Conservation (phyloP, 140 eudicot genomes). For the Stevia rebaudiana region DNA sequence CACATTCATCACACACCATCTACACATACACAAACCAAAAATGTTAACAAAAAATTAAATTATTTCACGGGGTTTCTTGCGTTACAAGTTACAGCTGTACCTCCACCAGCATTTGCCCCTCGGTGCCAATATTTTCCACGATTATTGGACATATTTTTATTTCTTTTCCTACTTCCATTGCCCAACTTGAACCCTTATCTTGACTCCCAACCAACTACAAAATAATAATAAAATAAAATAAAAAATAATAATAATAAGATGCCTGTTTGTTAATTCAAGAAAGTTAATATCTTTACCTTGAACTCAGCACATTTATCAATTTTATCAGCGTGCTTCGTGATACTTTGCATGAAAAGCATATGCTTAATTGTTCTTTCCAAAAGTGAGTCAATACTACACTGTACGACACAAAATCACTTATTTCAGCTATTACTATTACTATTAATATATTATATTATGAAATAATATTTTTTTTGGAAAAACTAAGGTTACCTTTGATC, state of each 20-base stretch:
- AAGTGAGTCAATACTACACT: slow-evolving; percentile 96
- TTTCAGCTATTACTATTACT: slow-evolving; percentile 22
- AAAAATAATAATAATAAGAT: too few relatives aligned
- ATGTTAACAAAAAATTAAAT: neutral
- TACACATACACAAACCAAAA: slow-evolving; percentile 14
- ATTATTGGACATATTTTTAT: slow-evolving; percentile 64
- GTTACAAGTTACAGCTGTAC: slow-evolving; percentile 33
- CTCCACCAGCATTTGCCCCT: slow-evolving; percentile 82
- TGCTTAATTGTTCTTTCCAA: slow-evolving; percentile 87
- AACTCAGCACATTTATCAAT: slow-evolving; percentile 51
- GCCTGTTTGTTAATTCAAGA: too few relatives aligned
- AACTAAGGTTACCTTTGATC: slow-evolving; percentile 67
- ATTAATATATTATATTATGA: neutral
- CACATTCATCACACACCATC: slow-evolving; percentile 68
- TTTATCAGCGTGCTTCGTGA: slow-evolving; percentile 70
- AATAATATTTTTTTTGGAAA: neutral
- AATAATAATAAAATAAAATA: neutral
- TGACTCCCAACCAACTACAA: slow-evolving; percentile 47
- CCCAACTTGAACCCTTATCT: slow-evolving; percentile 92
- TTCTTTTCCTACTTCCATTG: slow-evolving; percentile 72
- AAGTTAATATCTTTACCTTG: slow-evolving; percentile 41
- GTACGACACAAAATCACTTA: slow-evolving; percentile 38
- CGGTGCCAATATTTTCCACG: slow-evolving; percentile 63
- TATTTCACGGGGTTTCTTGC: neutral
- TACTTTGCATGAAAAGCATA: slow-evolving; percentile 71